Conservation (phyloP, 495 filamentous ascomycete genomes). For the Podospora comata region DNA sequence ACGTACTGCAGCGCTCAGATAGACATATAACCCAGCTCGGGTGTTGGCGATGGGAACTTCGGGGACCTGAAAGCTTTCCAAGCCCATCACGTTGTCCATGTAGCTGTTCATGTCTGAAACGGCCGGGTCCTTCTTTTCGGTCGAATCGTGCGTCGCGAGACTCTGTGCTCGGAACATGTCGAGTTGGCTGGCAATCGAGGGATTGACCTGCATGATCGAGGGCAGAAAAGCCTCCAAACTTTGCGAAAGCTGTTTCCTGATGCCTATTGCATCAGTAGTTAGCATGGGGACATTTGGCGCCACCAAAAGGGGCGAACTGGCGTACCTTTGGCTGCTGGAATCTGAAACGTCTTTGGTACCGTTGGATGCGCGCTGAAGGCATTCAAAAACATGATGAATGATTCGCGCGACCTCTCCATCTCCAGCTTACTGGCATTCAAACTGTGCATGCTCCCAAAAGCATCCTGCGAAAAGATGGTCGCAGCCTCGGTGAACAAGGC, state of each 20-base stretch:
- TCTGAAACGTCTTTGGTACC: constrained; percentile 45
- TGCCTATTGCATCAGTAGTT: constrained; percentile 28
- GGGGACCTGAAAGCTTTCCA: constrained; percentile 56
- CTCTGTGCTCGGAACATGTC: constrained; percentile 53
- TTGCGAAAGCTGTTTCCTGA: constrained; percentile 46
- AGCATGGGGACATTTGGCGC: constrained; percentile 18
- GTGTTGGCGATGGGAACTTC: constrained; percentile 69
- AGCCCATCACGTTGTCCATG: constrained; percentile 51
- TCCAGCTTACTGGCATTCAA: constrained; percentile 41
- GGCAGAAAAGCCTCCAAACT: constrained; percentile 53
- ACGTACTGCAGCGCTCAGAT: constrained; percentile 77
- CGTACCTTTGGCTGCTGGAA: constrained; percentile 44
- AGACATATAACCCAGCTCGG: constrained; percentile 90
- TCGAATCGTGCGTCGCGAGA: constrained; percentile 44
- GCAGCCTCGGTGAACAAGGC: constrained; percentile 41
- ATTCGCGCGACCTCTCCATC: constrained; percentile 50
- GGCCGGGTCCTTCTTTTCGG: constrained; percentile 44
- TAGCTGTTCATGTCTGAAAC: constrained; percentile 49
- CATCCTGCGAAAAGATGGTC: constrained; percentile 41
- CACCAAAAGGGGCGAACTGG: neutral
- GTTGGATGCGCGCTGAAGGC: constrained; percentile 49
- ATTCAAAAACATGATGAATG: constrained; percentile 52
- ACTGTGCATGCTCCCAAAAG: constrained; percentile 36
- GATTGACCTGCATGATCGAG: constrained; percentile 47
- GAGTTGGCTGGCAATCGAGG: constrained; percentile 48